Evolutionary conservation across 2,329 filamentous ascomycete species (phyloP).

Genomic region (Fusarium nurragi): DNA sequence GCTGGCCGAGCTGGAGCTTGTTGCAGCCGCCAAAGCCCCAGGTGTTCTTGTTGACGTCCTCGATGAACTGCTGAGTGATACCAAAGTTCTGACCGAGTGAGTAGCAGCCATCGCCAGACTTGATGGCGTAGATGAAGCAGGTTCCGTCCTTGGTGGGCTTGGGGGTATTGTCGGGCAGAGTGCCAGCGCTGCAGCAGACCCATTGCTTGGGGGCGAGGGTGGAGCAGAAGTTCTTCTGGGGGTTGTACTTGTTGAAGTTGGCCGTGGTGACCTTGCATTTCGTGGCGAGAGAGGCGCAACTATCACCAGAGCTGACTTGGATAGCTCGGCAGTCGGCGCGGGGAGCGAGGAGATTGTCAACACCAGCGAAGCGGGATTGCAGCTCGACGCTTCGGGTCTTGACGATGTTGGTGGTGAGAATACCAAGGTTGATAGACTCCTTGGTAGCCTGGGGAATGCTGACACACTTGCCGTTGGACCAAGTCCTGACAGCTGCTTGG

Average conservation of each 20-base stretch:
- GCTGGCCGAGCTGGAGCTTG: conserved; percentile 38
- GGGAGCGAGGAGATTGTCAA: conserved; percentile 24
- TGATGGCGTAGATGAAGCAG: conserved; percentile 48
- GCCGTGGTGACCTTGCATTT: conserved; percentile 51
- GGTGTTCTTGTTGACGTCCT: conserved; percentile 50
- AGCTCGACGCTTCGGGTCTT: conserved; percentile 31
- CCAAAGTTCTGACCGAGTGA: conserved; percentile 45
- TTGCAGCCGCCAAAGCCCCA: conserved; percentile 52
- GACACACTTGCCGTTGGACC: conserved; percentile 38
- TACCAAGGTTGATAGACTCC: conserved; percentile 21
- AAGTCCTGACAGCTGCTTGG: conserved; percentile 32
- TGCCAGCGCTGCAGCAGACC: conserved; percentile 52
- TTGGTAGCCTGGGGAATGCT: conserved; percentile 7
- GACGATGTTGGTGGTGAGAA: conserved; percentile 24
- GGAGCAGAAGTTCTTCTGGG: conserved; percentile 45
- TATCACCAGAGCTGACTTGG: conserved; percentile 49
- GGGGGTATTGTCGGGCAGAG: conserved; percentile 47
- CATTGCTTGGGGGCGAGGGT: conserved; percentile 47
- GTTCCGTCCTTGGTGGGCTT: conserved; percentile 49
- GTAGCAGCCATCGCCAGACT: conserved; percentile 48
- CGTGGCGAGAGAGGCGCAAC: conserved; percentile 50
- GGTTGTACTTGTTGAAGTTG: conserved; percentile 54
- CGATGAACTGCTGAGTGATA: conserved; percentile 52
- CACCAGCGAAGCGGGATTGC: conserved; percentile 26
- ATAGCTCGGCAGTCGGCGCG: conserved; percentile 38